Evolutionary conservation across 78 protist genomes (phyloP).

Genomic region (slime mould (Dictyostelium discoideum)): DNA sequence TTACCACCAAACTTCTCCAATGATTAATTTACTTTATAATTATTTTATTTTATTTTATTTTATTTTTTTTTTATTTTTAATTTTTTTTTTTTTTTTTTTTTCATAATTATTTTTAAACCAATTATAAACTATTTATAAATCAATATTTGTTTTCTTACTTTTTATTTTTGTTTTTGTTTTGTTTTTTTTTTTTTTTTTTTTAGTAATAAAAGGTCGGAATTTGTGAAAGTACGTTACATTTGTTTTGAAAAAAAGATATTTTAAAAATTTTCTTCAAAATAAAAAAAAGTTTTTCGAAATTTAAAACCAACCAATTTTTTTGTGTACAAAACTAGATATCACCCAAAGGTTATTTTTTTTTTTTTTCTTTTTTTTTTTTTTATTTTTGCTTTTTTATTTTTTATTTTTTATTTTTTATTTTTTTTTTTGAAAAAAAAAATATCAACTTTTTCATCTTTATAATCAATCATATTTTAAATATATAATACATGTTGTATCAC

Average conservation of each 20-base stretch:
- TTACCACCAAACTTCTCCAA: not conserved
- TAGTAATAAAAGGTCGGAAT: not conserved
- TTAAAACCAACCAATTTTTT: not conserved
- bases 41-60: no score
- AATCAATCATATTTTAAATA: not conserved
- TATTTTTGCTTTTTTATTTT: not conserved
- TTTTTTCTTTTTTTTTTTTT: not conserved
- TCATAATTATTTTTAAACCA: not conserved
- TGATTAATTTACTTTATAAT: not conserved
- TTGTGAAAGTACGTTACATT: not conserved
- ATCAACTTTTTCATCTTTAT: not conserved
- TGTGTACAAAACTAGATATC: not conserved
- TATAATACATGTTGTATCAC: not conserved
- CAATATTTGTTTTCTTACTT: no score
- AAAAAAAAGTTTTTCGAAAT: not conserved
- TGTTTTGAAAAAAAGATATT: not conserved
- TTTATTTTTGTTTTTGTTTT: no score
- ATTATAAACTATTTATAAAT: no score
- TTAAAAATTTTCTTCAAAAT: not conserved
- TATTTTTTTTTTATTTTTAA: no score
- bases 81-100: no score
- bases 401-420: not conserved
- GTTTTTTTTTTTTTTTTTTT: no score
- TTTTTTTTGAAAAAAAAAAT: not conserved
- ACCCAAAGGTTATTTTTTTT: not conserved